phyloP scores from a whole-genome alignment of 2,329 filamentous ascomycete species.

The Paracamarosporium sp. region DNA sequence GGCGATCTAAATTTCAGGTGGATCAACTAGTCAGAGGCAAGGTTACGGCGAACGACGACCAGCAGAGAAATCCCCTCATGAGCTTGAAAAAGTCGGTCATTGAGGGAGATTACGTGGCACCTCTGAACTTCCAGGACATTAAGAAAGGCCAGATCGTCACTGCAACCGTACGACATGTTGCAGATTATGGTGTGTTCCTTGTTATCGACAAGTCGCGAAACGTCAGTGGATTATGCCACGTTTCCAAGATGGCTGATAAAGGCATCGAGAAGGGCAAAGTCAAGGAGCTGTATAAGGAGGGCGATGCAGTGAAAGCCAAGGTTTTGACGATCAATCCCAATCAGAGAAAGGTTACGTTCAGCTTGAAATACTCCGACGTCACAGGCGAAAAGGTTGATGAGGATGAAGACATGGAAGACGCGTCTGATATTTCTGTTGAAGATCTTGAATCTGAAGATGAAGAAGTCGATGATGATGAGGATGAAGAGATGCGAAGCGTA shows the following conservation, averaged over 20 bases:
- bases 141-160: conserved; percentile 82
- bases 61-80: conserved; percentile 77
- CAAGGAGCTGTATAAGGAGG: conserved; percentile 86
- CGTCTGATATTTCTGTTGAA: conserved; percentile 33
- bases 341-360: conserved; percentile 83
- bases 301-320: conserved; percentile 91
- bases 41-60: conserved; percentile 73
- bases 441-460: conserved; percentile 52
- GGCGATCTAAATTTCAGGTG: conserved; percentile 86
- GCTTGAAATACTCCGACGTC: conserved; percentile 92
- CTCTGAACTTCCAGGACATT: conserved; percentile 77
- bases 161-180: conserved; percentile 90
- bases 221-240: conserved; percentile 91
- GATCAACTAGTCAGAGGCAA: conserved; percentile 92
- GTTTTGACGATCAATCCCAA: conserved; percentile 78
- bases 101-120: conserved; percentile 77
- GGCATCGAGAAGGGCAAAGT: conserved; percentile 84
- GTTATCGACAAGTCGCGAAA: conserved; percentile 86
- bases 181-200: conserved; percentile 95
- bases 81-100: conserved; percentile 86
- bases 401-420: conserved; percentile 46
- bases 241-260: conserved; percentile 88
- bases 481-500: conserved; percentile 54
- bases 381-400: conserved; percentile 60
- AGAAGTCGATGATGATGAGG: conserved; percentile 51